Conservation (phyloP, 2,329 filamentous ascomycete species). For the Colletotrichum spinosum region DNA sequence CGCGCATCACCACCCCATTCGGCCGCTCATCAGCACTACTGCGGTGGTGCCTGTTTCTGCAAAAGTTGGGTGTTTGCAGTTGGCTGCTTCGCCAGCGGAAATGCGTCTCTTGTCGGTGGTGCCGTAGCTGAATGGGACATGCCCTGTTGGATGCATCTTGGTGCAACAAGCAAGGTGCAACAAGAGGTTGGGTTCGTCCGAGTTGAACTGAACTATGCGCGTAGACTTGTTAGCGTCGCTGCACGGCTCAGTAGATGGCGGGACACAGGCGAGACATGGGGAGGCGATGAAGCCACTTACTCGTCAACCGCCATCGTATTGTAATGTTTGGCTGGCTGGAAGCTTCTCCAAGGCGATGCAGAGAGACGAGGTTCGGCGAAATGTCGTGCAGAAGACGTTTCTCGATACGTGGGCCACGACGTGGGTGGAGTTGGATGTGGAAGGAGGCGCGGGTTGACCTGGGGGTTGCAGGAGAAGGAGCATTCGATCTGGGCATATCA, state of each 20-base stretch:
- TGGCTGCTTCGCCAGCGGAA: neutral
- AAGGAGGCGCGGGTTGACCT: neutral
- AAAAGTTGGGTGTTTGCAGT: too few species aligned
- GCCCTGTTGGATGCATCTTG: neutral
- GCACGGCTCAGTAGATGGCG: slow-evolving; percentile 8
- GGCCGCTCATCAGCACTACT: slow-evolving; percentile 19
- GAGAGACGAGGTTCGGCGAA: neutral
- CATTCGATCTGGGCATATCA: slow-evolving; percentile 2
- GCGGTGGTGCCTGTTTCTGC: neutral
- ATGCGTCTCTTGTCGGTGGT: neutral
- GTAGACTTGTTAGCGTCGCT: slow-evolving; percentile 1
- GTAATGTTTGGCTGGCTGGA: too few species aligned
- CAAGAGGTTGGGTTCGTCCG: neutral
- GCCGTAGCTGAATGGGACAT: slow-evolving; percentile 3
- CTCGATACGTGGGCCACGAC: neutral
- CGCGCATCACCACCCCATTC: slow-evolving; percentile 5
- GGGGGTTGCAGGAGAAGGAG: neutral
- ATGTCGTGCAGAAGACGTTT: slow-evolving; percentile 17
- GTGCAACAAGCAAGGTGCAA: slow-evolving; percentile 4
- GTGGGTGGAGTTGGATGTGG: slow-evolving; percentile 2
- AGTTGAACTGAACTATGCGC: neutral
- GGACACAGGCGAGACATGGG: neutral
- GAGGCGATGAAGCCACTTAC: slow-evolving; percentile 12
- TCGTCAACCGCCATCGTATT: neutral
- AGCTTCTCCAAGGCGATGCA: neutral